Evolutionary conservation across 2,329 filamentous ascomycete genomes (phyloP).

Genomic region (Botrytis squamosa): DNA sequence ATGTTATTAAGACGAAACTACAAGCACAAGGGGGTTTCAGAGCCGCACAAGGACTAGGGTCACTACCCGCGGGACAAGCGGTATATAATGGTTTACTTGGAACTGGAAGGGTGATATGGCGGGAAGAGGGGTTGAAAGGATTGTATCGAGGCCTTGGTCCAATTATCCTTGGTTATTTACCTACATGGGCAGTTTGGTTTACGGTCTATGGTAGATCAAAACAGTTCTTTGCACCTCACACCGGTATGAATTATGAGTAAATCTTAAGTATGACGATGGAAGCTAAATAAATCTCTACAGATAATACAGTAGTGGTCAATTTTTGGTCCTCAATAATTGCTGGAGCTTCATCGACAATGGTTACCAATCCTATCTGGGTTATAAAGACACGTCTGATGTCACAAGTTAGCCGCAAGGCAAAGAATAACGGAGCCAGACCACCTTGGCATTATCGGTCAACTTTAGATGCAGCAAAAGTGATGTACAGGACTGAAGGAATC

Average conservation of each 20-base stretch:
- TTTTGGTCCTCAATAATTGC: slow-evolving; percentile 89
- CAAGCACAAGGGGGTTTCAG: slow-evolving; percentile 89
- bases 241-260: slow-evolving; percentile 49
- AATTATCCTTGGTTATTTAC: slow-evolving; percentile 92
- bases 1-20: slow-evolving; percentile 98
- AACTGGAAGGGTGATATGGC: slow-evolving; percentile 81
- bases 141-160: slow-evolving; percentile 92
- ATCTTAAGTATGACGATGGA: background rate
- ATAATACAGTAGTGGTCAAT: slow-evolving; percentile 74
- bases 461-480: slow-evolving; percentile 87
- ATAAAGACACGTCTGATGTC: slow-evolving; percentile 99
- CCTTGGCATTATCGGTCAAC: slow-evolving; percentile 92
- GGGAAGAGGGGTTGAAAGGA: slow-evolving; percentile 81
- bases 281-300: slow-evolving; percentile 44
- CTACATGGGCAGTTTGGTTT: slow-evolving; percentile 98
- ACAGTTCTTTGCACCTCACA: slow-evolving; percentile 64
- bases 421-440: slow-evolving; percentile 55
- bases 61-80: slow-evolving; percentile 44
- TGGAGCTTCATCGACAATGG: slow-evolving; percentile 87
- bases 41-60: slow-evolving; percentile 34
- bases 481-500: slow-evolving; percentile 89
- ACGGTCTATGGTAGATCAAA: slow-evolving; percentile 93
- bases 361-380: slow-evolving; percentile 98
- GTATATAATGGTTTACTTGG: slow-evolving; percentile 85
- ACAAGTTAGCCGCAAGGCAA: slow-evolving; percentile 64